Percentiles rank a stretch among this genome's conserved stretches.
phyloP scores from a whole-genome alignment of 805 yeast species.

The Deakozyma indianensis region DNA sequence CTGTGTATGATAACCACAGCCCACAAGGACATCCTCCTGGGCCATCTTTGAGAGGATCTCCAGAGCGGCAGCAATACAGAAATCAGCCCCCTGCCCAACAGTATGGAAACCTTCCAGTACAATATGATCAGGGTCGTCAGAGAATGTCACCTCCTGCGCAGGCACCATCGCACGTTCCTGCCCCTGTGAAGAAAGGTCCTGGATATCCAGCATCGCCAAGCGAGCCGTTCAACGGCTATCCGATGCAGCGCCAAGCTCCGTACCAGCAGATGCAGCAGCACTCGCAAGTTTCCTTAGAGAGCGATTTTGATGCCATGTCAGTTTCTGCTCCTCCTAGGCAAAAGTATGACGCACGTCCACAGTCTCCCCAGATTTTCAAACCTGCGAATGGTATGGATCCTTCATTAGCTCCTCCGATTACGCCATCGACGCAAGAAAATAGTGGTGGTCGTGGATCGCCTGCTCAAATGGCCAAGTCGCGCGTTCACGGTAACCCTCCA shows the following conservation, averaged over 20 bases:
- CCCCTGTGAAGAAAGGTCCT: too few species aligned
- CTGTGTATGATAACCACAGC: slow-evolving; percentile 1
- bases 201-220: neutral
- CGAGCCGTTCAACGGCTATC: neutral
- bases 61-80: neutral
- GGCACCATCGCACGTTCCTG: neutral
- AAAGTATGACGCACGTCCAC: neutral
- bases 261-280: slow-evolving; percentile 1
- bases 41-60: neutral
- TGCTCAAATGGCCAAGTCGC: neutral
- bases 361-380: neutral
- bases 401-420: neutral
- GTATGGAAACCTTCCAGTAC: neutral
- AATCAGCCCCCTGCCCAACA: neutral
- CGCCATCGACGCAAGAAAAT: neutral
- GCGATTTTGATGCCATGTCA: neutral
- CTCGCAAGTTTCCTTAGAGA: neutral
- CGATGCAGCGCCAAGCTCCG: slow-evolving; percentile 1
- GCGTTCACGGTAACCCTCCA: neutral
- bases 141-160: neutral
- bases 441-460: neutral
- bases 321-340: neutral
- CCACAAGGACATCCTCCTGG: neutral
- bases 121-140: neutral
- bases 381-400: neutral